Evolutionary conservation across 148 eudicot genomes (phyloP), one percentile per base, ranked within the genome.

Genomic region (Amaranthus cruentus): DNA sequence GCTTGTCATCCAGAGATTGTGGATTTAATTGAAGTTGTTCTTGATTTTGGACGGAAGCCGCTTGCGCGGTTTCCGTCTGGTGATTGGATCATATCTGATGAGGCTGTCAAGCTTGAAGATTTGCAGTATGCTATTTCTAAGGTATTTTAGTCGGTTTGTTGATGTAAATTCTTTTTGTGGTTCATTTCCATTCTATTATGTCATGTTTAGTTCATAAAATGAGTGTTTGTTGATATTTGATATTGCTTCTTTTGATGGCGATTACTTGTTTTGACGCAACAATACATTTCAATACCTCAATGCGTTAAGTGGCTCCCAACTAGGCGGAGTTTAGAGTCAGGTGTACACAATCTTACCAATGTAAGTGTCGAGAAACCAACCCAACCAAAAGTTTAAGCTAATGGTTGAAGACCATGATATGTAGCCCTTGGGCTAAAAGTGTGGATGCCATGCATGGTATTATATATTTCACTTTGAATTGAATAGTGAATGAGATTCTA

Each of bases 11-110:
- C 78, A 14, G 94, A 87, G 52, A 84, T 95, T 64, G 84, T 73
- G 76, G 83, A 85, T 3, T 78, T 95, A 77, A 90, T 95, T 81
- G 99, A 95, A 62, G 86, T 95, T 72, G 97, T 95, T 10, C 75
- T 95, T 93, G 99, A 95, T 84, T 86, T 95, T 79, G 99, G 99
- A 8, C 79, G 99, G 86, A 82, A 86, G 77, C 99, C 99, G 6
- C 81, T 95, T 66, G 99, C 97, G 49, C 81, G 99, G 76, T 95
- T 95, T 74, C 97, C 97, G 43, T 85, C 94, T 3, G 99, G 99
- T 12, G 99, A 95, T 86, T 92, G 97, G 99, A 77, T 80, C 65
- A 92, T 95, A 69, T 87, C 97, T 5, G 81, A 90, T 53, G 86
- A 85, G 61, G 87, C 87, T 44, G 99, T 95, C 13, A 83, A 80